phyloP scores from a whole-genome alignment of 1,284 basidiomycete genomes.

The Amylostereum chailletii region DNA sequence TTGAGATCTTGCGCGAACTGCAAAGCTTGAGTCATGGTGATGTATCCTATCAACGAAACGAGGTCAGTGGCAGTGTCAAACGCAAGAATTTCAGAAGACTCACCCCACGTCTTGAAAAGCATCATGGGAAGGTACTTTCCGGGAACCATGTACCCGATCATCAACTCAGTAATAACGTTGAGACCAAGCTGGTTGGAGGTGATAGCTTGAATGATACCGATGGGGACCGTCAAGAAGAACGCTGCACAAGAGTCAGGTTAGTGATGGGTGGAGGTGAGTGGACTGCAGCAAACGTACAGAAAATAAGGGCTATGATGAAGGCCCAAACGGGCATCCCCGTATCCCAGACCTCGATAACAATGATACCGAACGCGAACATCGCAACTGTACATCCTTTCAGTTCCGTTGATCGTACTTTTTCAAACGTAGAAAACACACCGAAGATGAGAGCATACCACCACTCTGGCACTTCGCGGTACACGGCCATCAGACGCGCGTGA shows the following conservation, averaged over 20 bases:
- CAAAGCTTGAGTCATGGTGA: slow-evolving; percentile 35
- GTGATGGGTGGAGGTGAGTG: slow-evolving; percentile 26
- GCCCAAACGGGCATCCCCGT: slow-evolving; percentile 61
- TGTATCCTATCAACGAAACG: slow-evolving; percentile 29
- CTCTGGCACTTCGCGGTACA: slow-evolving; percentile 43
- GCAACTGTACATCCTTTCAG: slow-evolving; percentile 20
- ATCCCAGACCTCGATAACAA: slow-evolving; percentile 61
- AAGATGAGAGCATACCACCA: slow-evolving; percentile 36
- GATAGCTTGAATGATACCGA: slow-evolving; percentile 44
- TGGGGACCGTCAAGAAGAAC: slow-evolving; percentile 43
- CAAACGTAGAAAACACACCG: slow-evolving; percentile 11
- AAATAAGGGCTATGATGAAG: slow-evolving; percentile 31
- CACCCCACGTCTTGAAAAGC: slow-evolving; percentile 37
- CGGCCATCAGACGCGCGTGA: slow-evolving; percentile 69
- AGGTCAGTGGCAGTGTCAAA: background rate
- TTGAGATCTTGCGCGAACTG: slow-evolving; percentile 25
- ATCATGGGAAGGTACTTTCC: slow-evolving; percentile 52
- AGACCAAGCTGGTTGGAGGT: slow-evolving; percentile 31
- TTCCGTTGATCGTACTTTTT: background rate
- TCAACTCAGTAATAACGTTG: slow-evolving; percentile 41
- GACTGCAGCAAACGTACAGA: slow-evolving; percentile 18
- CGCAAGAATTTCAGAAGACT: background rate
- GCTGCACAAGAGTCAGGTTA: slow-evolving; percentile 26
- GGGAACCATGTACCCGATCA: slow-evolving; percentile 42
- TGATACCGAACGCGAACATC: slow-evolving; percentile 54